These are phyloP conservation scores for Amaranthus hypochondriacus DNA, from an alignment of 148 eudicot genomes.

Conservation along the genomic window DNA sequence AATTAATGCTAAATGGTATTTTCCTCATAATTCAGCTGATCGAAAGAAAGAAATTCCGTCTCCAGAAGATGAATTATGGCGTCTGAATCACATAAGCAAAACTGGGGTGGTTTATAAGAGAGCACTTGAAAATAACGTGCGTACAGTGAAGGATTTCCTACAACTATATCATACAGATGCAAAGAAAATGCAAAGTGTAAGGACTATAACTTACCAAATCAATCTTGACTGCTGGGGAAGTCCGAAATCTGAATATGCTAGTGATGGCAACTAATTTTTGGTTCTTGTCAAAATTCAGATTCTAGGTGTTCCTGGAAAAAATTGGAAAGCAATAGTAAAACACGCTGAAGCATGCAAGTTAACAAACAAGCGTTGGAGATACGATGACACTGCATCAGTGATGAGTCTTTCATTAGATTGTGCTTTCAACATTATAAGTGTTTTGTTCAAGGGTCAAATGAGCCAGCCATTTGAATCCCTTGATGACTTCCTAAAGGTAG, in stretches of 20 bases:
- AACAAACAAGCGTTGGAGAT: constrained; percentile 30
- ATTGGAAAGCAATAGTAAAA: constrained; percentile 40
- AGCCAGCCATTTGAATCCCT: constrained; percentile 30
- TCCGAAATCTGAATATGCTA: background rate
- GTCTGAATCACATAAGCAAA: constrained; percentile 19
- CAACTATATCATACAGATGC: constrained; percentile 21
- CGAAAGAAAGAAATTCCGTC: constrained; percentile 25
- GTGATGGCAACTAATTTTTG: background rate
- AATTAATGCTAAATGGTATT: background rate
- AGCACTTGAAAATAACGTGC: constrained; percentile 5
- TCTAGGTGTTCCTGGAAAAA: constrained; percentile 34
- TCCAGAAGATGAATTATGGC: constrained; percentile 25
- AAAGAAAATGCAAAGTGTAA: constrained; percentile 12
- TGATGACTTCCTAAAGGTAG: constrained; percentile 37
- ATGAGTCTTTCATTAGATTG: constrained; percentile 41
- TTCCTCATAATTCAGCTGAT: constrained; percentile 25
- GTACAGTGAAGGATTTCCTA: constrained; percentile 35
- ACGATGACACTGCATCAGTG: constrained; percentile 25
- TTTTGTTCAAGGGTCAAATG: constrained; percentile 36
- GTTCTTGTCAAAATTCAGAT: constrained; percentile 29
- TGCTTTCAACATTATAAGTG: constrained; percentile 36
- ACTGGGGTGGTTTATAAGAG: constrained; percentile 13
- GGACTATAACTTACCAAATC: background rate
- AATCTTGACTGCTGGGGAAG: background rate
- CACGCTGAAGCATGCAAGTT: constrained; percentile 47